A percentile compares a stretch with the other conserved stretches of the same genome.
These are phyloP conservation scores for Kandelia obovata DNA, from an alignment of 345 rosid genomes.

Conservation along the genomic window DNA sequence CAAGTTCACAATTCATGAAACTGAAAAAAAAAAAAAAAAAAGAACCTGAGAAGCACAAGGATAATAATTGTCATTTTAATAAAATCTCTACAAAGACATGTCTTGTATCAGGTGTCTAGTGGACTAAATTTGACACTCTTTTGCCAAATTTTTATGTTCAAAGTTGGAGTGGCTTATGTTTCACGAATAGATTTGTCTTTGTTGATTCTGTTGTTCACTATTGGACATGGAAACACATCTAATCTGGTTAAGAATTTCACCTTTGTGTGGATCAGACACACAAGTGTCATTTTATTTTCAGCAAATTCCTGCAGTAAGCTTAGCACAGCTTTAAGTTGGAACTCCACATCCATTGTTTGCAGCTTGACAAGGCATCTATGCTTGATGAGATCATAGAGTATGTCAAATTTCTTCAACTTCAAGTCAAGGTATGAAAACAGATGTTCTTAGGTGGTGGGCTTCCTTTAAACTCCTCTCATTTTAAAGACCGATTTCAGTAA, in stretches of 20 bases:
- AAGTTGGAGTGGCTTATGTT: too few relatives aligned
- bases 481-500: too few relatives aligned
- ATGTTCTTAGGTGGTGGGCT: neutral
- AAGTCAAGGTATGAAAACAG: constrained; percentile 18
- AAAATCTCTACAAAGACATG: too few relatives aligned
- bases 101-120: too few relatives aligned
- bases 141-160: too few relatives aligned
- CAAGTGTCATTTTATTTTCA: neutral
- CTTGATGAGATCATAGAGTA: constrained; percentile 23
- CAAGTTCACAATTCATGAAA: neutral
- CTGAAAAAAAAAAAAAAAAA: neutral
- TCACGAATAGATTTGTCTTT: too few relatives aligned
- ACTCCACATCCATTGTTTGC: constrained; percentile 7
- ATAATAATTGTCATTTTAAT: too few relatives aligned
- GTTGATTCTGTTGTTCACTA: neutral
- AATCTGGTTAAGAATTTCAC: neutral
- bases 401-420: constrained; percentile 28
- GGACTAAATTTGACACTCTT: too few relatives aligned
- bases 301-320: constrained; percentile 2
- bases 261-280: neutral
- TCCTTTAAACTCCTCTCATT: neutral
- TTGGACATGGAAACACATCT: neutral
- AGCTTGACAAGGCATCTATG: constrained; percentile 27
- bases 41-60: neutral
- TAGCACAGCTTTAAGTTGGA: neutral